Conservation (phyloP, 441 rosid genomes). For the Dalechampia spathulata region DNA sequence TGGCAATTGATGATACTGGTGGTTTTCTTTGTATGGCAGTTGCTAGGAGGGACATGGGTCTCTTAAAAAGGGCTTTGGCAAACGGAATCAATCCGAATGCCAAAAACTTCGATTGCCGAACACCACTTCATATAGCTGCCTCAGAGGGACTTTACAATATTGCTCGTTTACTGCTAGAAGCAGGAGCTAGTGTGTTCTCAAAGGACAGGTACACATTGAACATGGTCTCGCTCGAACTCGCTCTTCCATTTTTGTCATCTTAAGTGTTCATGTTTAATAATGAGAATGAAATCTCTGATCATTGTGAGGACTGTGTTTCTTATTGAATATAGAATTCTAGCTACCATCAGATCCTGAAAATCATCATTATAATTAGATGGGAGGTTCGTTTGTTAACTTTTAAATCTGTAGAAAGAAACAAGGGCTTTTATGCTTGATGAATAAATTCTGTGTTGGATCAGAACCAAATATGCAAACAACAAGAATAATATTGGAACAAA, state of each 20-base stretch:
- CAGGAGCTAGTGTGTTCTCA: conserved; percentile 58
- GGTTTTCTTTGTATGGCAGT: conserved; percentile 59
- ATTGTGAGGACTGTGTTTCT: too few species aligned
- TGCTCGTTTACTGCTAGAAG: conserved; percentile 50
- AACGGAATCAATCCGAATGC: conserved; percentile 66
- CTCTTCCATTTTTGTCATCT: too few species aligned
- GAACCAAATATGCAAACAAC: too few species aligned
- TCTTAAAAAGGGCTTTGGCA: conserved; percentile 47
- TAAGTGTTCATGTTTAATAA: background rate
- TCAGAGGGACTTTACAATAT: conserved; percentile 57
- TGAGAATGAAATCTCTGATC: too few species aligned
- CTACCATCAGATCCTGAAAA: too few species aligned
- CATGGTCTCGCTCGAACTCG: background rate
- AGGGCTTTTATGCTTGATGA: too few species aligned
- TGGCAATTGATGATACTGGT: conserved; percentile 59
- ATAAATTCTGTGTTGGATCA: too few species aligned
- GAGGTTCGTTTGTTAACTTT: too few species aligned
- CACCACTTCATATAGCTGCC: conserved; percentile 78
- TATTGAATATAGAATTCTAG: too few species aligned
- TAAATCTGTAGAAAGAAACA: too few species aligned
- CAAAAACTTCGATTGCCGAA: conserved; percentile 58
- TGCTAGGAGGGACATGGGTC: conserved; percentile 51
- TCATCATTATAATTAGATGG: too few species aligned
- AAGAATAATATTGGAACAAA: too few species aligned
- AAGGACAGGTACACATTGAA: conserved; percentile 54